Percentiles rank a stretch among this genome's conserved stretches.
These are phyloP conservation scores for Lentithecium fluviatile DNA, from an alignment of 495 filamentous ascomycete genomes.

Conservation along the genomic window DNA sequence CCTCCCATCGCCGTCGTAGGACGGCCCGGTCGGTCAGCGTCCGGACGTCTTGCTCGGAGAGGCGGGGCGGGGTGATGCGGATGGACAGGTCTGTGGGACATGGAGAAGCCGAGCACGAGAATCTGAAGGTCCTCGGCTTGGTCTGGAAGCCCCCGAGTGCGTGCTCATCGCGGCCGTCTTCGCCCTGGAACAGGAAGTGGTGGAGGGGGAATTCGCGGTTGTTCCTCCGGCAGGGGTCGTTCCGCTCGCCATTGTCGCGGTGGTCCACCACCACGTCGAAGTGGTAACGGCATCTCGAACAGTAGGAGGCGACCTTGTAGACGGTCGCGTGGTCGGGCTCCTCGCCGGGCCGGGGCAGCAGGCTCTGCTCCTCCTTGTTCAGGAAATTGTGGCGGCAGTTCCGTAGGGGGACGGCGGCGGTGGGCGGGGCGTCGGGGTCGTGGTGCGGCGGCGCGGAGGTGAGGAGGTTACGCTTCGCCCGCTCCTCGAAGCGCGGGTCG, in stretches of 20 bases:
- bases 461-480: constrained; percentile 54
- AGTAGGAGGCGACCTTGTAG: constrained; percentile 56
- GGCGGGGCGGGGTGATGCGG: constrained; percentile 53
- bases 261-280: constrained; percentile 44
- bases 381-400: constrained; percentile 59
- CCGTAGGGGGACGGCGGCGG: constrained; percentile 29
- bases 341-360: constrained; percentile 45
- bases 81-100: constrained; percentile 60
- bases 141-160: neutral
- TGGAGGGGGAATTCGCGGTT: constrained; percentile 42
- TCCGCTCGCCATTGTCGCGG: constrained; percentile 18
- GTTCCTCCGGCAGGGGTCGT: constrained; percentile 36
- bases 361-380: constrained; percentile 54
- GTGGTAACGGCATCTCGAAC: constrained; percentile 42
- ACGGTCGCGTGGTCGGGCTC: constrained; percentile 43
- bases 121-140: constrained; percentile 42
- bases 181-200: constrained; percentile 39
- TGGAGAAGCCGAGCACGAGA: constrained; percentile 58
- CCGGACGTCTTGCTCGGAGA: constrained; percentile 51
- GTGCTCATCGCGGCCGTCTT: neutral
- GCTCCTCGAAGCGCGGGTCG: constrained; percentile 53
- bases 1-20: constrained; percentile 54
- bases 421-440: constrained; percentile 33
- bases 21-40: constrained; percentile 57
- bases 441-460: constrained; percentile 52